These are phyloP conservation scores for Lablab purpureus DNA, from an alignment of 306 rosid species.

Conservation along the genomic window DNA sequence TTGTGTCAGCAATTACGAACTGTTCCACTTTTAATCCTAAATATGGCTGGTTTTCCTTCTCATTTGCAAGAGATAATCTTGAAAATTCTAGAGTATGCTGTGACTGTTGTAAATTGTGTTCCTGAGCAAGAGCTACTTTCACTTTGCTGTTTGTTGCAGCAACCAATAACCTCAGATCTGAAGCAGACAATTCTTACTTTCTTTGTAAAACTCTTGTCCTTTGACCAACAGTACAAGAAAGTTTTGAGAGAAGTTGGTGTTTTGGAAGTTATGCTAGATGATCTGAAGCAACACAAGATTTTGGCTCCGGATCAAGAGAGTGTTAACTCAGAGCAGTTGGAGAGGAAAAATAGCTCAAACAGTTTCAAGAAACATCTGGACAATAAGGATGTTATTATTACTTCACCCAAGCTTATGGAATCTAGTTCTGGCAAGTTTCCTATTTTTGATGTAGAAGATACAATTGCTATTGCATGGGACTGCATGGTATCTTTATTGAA, in stretches of 20 bases:
- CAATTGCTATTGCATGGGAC: constrained; percentile 93
- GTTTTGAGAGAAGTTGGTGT: constrained; percentile 99
- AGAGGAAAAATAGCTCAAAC: constrained; percentile 69
- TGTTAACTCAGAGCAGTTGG: constrained; percentile 60
- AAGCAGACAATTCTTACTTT: constrained; percentile 92
- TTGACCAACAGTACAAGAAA: constrained; percentile 97
- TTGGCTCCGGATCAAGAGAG: constrained; percentile 69
- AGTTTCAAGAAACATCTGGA: constrained; percentile 82
- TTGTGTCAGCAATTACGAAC: constrained; percentile 95
- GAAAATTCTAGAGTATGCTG: constrained; percentile 99
- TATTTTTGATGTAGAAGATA: constrained; percentile 83
- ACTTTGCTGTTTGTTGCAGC: constrained; percentile 98
- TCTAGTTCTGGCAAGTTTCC: constrained; percentile 88
- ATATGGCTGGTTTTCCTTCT: constrained; percentile 91
- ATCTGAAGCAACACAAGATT: constrained; percentile 84
- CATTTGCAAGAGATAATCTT: constrained; percentile 87
- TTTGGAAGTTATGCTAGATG: constrained; percentile 95
- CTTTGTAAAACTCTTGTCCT: constrained; percentile 93
- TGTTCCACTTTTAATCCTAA: constrained; percentile 94
- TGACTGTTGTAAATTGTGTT: constrained; percentile 97
- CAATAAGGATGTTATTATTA: constrained; percentile 79
- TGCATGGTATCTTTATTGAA: constrained; percentile 90
- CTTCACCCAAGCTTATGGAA: constrained; percentile 82
- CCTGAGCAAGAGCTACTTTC: constrained; percentile 99
- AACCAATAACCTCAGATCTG: constrained; percentile 86